Evolutionary conservation across 129 eudicot genomes (phyloP).

Genomic region (Lonicera japonica): DNA sequence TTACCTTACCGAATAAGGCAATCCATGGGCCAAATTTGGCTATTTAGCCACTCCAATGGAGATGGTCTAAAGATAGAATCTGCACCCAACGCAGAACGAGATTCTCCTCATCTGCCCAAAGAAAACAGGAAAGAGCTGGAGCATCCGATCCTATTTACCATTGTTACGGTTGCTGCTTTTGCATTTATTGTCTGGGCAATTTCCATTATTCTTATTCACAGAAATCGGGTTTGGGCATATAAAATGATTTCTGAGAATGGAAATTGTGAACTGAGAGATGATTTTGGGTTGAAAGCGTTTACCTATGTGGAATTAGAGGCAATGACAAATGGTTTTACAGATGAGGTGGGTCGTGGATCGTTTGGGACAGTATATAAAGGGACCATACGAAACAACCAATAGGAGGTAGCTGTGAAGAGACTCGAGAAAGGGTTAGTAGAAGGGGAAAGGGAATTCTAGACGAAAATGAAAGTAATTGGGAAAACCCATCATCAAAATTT

Average conservation of each 20-base stretch:
- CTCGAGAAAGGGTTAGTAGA: too few species aligned
- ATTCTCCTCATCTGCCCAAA: neutral
- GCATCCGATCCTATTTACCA: slow-evolving; percentile 7
- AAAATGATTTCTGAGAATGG: neutral
- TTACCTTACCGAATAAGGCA: too few species aligned
- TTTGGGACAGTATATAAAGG: too few species aligned
- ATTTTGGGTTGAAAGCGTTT: slow-evolving; percentile 15
- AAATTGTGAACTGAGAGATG: neutral
- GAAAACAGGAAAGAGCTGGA: neutral
- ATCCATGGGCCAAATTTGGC: too few species aligned
- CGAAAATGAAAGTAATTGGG: too few species aligned
- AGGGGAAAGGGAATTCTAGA: too few species aligned
- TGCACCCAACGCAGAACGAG: neutral
- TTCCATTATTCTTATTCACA: neutral
- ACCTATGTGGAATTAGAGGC: slow-evolving; percentile 27
- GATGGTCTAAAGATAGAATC: slow-evolving; percentile 6
- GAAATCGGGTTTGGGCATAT: slow-evolving; percentile 1
- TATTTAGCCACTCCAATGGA: too few species aligned
- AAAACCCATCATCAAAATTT: too few species aligned
- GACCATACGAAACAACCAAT: too few species aligned
- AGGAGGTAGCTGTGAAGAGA: too few species aligned
- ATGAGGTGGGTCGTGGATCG: slow-evolving; percentile 38
- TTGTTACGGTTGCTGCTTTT: neutral
- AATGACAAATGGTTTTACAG: slow-evolving; percentile 26
- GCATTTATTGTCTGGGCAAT: slow-evolving; percentile 3